These are phyloP conservation scores for Aspergillus sp. DNA, from an alignment of 2,329 filamentous ascomycete genomes.

Conservation along the genomic window DNA sequence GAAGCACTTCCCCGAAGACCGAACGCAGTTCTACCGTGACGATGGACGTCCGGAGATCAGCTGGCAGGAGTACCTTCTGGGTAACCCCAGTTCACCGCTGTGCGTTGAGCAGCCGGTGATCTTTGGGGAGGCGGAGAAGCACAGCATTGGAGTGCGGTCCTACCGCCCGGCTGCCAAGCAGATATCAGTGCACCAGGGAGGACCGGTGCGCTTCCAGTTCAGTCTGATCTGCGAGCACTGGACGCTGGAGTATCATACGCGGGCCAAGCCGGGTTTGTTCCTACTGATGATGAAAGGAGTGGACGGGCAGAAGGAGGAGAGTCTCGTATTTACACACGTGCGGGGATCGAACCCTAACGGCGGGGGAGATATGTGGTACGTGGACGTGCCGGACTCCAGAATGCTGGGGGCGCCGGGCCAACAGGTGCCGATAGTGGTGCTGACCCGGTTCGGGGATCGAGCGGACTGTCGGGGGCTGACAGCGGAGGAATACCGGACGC, in stretches of 20 bases:
- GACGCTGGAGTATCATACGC: slow-evolving; percentile 66
- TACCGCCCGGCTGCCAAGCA: slow-evolving; percentile 63
- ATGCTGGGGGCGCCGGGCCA: slow-evolving; percentile 71
- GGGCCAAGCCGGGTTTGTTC: slow-evolving; percentile 64
- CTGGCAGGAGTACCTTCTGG: slow-evolving; percentile 82
- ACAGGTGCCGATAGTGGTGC: slow-evolving; percentile 63
- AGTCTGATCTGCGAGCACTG: slow-evolving; percentile 79
- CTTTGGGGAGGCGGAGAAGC: slow-evolving; percentile 50
- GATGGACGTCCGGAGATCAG: slow-evolving; percentile 64
- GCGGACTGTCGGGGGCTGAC: slow-evolving; percentile 57
- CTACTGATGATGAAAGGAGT: slow-evolving; percentile 66
- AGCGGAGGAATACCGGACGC: slow-evolving; percentile 49
- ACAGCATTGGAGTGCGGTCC: slow-evolving; percentile 57
- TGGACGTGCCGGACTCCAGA: slow-evolving; percentile 65
- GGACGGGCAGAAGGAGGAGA: slow-evolving; percentile 68
- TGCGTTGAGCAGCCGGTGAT: slow-evolving; percentile 48
- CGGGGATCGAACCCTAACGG: slow-evolving; percentile 48
- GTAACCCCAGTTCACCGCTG: slow-evolving; percentile 53
- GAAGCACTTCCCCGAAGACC: slow-evolving; percentile 74
- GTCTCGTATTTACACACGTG: slow-evolving; percentile 64
- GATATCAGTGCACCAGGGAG: slow-evolving; percentile 61
- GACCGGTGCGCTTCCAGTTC: slow-evolving; percentile 75
- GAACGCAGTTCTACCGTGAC: slow-evolving; percentile 68
- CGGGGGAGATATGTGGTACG: slow-evolving; percentile 80
- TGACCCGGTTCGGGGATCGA: slow-evolving; percentile 56